Evolutionary conservation across 1,284 basidiomycete species (phyloP), one percentile per base, ranked within the genome.

Genomic region (Cutaneotrichosporon sp.): DNA sequence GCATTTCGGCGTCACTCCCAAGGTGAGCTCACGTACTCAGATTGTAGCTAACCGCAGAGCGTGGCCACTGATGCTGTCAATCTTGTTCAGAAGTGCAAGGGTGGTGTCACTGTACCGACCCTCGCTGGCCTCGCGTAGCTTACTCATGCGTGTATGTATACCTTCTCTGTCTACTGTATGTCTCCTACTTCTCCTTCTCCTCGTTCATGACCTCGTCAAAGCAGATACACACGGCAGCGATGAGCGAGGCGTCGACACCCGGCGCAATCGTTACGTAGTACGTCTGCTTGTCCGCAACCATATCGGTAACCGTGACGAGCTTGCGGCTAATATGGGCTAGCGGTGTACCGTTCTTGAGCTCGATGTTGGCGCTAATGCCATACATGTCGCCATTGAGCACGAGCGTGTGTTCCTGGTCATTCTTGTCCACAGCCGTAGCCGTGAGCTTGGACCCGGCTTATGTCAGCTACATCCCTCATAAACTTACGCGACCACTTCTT

Each of bases 181-280:
- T 22, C 22, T 30, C 14, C 22, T 50, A 9, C 47, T 55, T 34
- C 22, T 53, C 51, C 40, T 55, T 26, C 10, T 59, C 34, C 46
- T 77, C 74, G 62, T 77, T 73, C 68, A 72, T 70, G 10, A 66
- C 69, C 70, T 82, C 81, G 65, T 82, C 80, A 61, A 81, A 76
- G 61, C 78, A 79, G 56, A 83, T 77, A 65, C 79, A 80, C 31
- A 82, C 68, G 8, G 80, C 81, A 4, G 80, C 73, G 21, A 82
- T 77, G 30, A 83, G 70, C 7, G 79, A 70, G 9, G 81, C 72
- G 65, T 83, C 82, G 8, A 83, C 80, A 9, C 80, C 80, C 0
- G 81, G 77, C 4, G 81, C 81, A 31, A 81, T 73, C 0, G 73
- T 76, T 8, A 81, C 75, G 50, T 72, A 73, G 70, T 81, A 81